Base-by-base conservation (phyloP, 805 yeast species). In the Sungouiella thailandica region DNA sequence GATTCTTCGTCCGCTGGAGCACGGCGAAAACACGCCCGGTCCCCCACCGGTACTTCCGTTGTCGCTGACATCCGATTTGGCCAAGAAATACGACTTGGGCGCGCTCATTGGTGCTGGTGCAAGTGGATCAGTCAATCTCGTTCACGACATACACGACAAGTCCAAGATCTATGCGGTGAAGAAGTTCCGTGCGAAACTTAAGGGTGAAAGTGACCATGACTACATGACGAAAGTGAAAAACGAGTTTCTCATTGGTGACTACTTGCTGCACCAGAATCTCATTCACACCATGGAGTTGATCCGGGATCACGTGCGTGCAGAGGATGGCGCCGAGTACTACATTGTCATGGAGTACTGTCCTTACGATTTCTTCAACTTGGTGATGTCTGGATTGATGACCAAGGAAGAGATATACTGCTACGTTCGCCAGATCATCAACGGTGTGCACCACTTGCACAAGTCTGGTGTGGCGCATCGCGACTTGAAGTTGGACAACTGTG, bases 311-410 rank as follows among this genome's bases (percentile, higher is more conserved):
- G 24, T 25, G 10, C 22, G 8, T 19, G 22, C 22, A 7, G 22
- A 7, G 7, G 25, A 9, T 12, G 31, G 25, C 12, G 17, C 25
- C 40, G 68, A 65, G 31, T 65, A 75, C 52, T 73, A 74, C 37
- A 84, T 90, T 42, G 83, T 90, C 23, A 89, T 93, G 95, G 97
- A 90, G 54, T 90, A 82, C 56, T 84, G 94, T 35, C 90, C 87
- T 2, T 87, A 72, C 55, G 98, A 90, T 61, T 86, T 90, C 52
- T 90, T 90, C 59, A 85, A 93, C 28, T 70, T 90, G 34, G 96
- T 90, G 20, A 90, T 90, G 97, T 73, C 84, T 28, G 95, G 90
- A 2, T 60, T 79, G 36, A 80, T 88, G 88, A 62, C 76, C 11
- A 66, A 70, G 23, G 65, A 70, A 17, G 96, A 89, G 57, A 69